Percentiles rank a stretch among this genome's conserved stretches.
Evolutionary conservation across 164 flowering plant genomes (phyloP).

Genomic region (Litsea cubeba): DNA sequence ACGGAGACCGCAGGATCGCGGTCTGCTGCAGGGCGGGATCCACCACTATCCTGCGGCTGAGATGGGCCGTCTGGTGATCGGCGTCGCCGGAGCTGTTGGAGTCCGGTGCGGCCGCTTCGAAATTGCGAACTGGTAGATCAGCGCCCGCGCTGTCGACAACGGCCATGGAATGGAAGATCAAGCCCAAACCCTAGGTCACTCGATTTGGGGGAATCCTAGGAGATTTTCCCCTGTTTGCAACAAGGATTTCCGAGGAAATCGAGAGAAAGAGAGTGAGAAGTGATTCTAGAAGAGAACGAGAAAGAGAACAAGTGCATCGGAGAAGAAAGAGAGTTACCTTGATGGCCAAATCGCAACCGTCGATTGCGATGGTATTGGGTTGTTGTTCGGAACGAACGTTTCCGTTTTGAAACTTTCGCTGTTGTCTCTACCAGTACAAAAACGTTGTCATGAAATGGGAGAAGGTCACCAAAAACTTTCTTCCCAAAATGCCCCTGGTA

Average conservation of each 20-base stretch:
- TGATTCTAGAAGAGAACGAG: not conserved
- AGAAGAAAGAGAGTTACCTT: not conserved
- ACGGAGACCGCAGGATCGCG: not conserved
- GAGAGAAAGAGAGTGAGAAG: not conserved
- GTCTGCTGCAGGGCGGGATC: not conserved
- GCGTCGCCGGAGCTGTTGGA: slow-evolving; percentile 19
- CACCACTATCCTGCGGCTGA: slow-evolving; percentile 5
- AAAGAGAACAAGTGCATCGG: not conserved
- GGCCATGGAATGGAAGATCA: slow-evolving; percentile 31
- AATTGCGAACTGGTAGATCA: slow-evolving; percentile 24
- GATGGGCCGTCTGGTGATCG: slow-evolving; percentile 14
- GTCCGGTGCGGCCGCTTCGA: slow-evolving; percentile 13
- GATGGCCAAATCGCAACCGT: not conserved
- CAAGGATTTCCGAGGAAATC: not conserved
- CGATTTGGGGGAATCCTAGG: too few species aligned
- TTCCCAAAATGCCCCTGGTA: not conserved
- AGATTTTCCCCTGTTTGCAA: too few species aligned
- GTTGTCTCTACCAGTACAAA: not conserved
- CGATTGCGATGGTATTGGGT: not conserved
- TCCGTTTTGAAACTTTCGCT: not conserved
- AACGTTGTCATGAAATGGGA: not conserved
- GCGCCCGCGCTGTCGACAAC: slow-evolving; percentile 50
- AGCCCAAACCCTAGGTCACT: too few species aligned
- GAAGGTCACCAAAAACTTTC: not conserved
- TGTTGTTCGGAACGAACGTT: not conserved